A percentile compares a stretch with the other conserved stretches of the same genome.
These are phyloP conservation scores for Yamadazyma endophytica DNA, from an alignment of 805 yeast species.

Conservation along the genomic window DNA sequence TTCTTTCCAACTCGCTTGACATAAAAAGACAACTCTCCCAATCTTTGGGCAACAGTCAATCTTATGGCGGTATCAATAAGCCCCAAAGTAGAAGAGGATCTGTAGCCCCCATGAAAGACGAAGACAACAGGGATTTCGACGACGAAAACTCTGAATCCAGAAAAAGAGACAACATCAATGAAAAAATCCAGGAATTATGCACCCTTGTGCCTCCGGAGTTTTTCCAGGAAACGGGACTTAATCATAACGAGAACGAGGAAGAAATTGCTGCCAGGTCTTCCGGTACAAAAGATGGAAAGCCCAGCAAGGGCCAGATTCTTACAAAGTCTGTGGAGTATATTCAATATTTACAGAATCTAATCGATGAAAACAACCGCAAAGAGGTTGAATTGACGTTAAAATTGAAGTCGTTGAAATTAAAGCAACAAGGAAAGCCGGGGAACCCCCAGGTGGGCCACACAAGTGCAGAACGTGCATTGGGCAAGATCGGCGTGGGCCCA, in stretches of 20 bases:
- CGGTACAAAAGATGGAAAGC: slow-evolving; percentile 81
- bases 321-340: slow-evolving; percentile 74
- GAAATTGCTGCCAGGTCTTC: slow-evolving; percentile 28
- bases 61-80: slow-evolving; percentile 24
- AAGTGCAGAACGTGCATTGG: slow-evolving; percentile 73
- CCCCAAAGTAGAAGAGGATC: slow-evolving; percentile 37
- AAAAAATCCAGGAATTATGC: slow-evolving; percentile 40
- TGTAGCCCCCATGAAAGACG: slow-evolving; percentile 15
- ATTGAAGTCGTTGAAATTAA: slow-evolving; percentile 51
- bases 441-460: slow-evolving; percentile 51
- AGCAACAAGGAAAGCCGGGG: slow-evolving; percentile 24
- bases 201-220: slow-evolving; percentile 33
- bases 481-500: slow-evolving; percentile 82
- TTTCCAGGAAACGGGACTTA: slow-evolving; percentile 16
- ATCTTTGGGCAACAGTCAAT: slow-evolving; percentile 20
- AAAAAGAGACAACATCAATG: slow-evolving; percentile 41
- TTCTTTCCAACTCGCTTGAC: slow-evolving; percentile 15
- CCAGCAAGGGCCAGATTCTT: slow-evolving; percentile 78
- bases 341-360: slow-evolving; percentile 59
- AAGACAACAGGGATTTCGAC: slow-evolving; percentile 23
- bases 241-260: slow-evolving; percentile 17
- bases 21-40: slow-evolving; percentile 40
- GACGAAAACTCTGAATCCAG: slow-evolving; percentile 39
- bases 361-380: slow-evolving; percentile 72
- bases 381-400: slow-evolving; percentile 71